Evolutionary conservation across 345 rosid genomes (phyloP), one percentile per base, ranked within the genome.

Genomic region (Barbarea vulgaris): DNA sequence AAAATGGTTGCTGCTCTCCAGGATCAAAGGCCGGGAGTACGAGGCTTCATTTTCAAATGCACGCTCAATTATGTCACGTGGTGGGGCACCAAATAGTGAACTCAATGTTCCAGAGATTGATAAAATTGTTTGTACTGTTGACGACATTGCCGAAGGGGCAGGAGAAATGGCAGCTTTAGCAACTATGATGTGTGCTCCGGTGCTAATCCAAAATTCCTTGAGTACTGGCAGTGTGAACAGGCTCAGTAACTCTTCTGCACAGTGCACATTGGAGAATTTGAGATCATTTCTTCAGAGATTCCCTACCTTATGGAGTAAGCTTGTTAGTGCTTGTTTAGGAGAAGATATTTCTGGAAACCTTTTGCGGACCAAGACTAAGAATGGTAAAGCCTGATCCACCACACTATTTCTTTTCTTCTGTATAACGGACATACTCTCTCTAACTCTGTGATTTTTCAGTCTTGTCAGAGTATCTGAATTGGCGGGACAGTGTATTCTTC

Each of bases 111-210:
- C 78, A 64, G 93, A 85, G 81, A 74, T 81, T 53, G 85, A 89
- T 67, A 91, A 89, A 65, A 83, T 85, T 72, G 85, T 92, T 81
- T 84, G 64, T 65, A 89, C 97, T 28, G 88, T 95, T 63, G 98
- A 95, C 78, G 99, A 95, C 81, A 90, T 95, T 69, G 97, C 96
- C 4, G 99, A 92, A 84, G 94, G 96, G 82, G 96, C 90, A 34
- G 89, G 93, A 70, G 97, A 92, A 85, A 72, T 95, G 93, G 97
- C 97, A 44, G 99, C 99, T 80, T 78, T 95, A 79, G 97, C 99
- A 74, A 95, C 99, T 80, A 84, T 95, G 75, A 87, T 95, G 97
- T 85, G 81, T 76, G 91, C 97, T 47, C 76, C 87, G 58, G 75
- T 79, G 48, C 91, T 97, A 71, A 84, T 95, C 77, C 96, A 95